phyloP scores from a whole-genome alignment of 2,329 filamentous ascomycete genomes.

The Calonectria crousiana region DNA sequence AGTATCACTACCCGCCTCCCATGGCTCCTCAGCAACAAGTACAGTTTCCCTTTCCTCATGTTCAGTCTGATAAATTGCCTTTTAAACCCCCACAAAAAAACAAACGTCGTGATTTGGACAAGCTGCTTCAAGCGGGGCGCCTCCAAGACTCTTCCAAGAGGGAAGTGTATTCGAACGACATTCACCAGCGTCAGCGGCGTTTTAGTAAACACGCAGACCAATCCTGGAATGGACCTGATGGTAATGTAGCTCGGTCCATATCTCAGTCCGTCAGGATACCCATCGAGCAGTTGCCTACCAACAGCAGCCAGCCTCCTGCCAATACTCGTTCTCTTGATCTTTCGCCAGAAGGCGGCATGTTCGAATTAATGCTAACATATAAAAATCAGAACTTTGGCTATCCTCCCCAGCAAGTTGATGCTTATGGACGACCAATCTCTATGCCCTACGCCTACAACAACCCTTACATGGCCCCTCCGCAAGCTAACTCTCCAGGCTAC shows the following conservation, averaged over 20 bases:
- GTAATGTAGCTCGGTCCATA: slow-evolving; percentile 34
- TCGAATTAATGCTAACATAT: slow-evolving; percentile 79
- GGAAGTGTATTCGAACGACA: slow-evolving; percentile 50
- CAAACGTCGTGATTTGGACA: slow-evolving; percentile 61
- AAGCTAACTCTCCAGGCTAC: slow-evolving; percentile 63
- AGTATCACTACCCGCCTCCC: slow-evolving; percentile 71
- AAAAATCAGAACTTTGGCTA: slow-evolving; percentile 75
- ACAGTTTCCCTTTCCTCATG: slow-evolving; percentile 59
- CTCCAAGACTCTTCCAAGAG: slow-evolving; percentile 53
- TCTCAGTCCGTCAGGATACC: slow-evolving; percentile 34
- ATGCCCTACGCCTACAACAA: slow-evolving; percentile 59
- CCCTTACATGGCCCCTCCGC: slow-evolving; percentile 62
- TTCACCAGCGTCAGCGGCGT: slow-evolving; percentile 54
- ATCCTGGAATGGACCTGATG: slow-evolving; percentile 45
- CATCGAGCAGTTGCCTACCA: slow-evolving; percentile 23
- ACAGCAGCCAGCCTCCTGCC: slow-evolving; percentile 22
- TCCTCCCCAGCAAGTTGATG: slow-evolving; percentile 56
- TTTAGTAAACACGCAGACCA: slow-evolving; percentile 60
- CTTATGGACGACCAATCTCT: slow-evolving; percentile 52
- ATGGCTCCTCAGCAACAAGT: slow-evolving; percentile 73
- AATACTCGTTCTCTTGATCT: slow-evolving; percentile 64
- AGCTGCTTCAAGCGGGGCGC: slow-evolving; percentile 55
- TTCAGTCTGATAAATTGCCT: slow-evolving; percentile 49
- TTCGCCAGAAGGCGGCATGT: slow-evolving; percentile 76
- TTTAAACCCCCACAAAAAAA: slow-evolving; percentile 59